Evolutionary conservation across 306 rosid species (phyloP).

Genomic region (Adenanthera pavonina): DNA sequence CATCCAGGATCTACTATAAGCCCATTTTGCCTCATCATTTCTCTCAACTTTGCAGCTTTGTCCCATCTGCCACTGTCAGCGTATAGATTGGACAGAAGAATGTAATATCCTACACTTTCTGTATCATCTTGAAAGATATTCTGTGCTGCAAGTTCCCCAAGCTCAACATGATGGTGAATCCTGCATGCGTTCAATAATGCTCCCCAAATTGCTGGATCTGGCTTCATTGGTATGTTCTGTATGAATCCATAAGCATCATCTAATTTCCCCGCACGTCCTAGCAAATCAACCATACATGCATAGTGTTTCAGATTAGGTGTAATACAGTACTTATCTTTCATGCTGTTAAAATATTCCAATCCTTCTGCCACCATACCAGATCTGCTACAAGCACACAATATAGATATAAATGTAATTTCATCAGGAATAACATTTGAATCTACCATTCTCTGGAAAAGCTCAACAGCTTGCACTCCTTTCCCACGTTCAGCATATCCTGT

Average conservation of each 20-base stretch:
- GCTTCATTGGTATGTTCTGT: conserved; percentile 70
- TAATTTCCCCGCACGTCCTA: conserved; percentile 77
- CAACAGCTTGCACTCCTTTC: conserved; percentile 64
- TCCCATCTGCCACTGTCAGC: conserved; percentile 77
- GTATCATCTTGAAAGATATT: conserved; percentile 64
- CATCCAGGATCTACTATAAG: conserved; percentile 86
- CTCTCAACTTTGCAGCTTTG: conserved; percentile 68
- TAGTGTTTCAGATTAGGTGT: conserved; percentile 85
- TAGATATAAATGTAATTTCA: conserved; percentile 67
- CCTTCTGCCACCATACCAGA: conserved; percentile 84
- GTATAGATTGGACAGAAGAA: conserved; percentile 77
- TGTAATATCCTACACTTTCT: conserved; percentile 71
- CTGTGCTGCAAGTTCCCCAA: conserved; percentile 82
- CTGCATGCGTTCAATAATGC: conserved; percentile 86
- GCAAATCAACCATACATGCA: conserved; percentile 81
- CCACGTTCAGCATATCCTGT: conserved; percentile 79
- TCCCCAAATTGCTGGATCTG: conserved; percentile 92
- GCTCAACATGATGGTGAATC: conserved; percentile 72
- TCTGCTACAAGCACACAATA: conserved; percentile 88
- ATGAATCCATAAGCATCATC: conserved; percentile 73
- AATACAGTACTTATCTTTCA: conserved; percentile 57
- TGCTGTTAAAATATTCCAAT: conserved; percentile 66
- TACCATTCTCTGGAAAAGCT: conserved; percentile 69
- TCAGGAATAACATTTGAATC: conserved; percentile 64
- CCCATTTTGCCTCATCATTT: conserved; percentile 75